Evolutionary conservation across 106 monocot species (phyloP).

Genomic region (Ottelia alismoides): DNA sequence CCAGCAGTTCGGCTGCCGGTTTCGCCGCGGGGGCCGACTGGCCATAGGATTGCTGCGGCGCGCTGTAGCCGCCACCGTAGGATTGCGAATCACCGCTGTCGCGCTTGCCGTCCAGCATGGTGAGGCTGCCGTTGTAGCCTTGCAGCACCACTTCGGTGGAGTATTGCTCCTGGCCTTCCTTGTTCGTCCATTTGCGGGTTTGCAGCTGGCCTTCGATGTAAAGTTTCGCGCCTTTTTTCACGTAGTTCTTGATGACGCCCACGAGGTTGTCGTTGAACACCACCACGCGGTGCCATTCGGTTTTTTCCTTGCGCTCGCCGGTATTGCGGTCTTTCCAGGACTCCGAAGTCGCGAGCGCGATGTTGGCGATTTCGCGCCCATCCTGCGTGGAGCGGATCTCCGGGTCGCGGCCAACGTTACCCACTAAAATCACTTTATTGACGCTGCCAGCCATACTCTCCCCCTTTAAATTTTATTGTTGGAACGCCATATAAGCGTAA

Average conservation of each 20-base stretch:
- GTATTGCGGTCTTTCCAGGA: neutral
- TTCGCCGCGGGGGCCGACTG: too few relatives aligned
- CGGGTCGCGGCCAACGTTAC: neutral
- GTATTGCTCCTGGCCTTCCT: neutral
- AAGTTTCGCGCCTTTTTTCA: neutral
- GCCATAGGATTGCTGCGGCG: too few relatives aligned
- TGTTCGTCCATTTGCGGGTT: neutral
- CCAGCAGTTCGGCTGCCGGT: too few relatives aligned
- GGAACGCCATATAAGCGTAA: too few relatives aligned
- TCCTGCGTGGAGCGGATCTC: neutral
- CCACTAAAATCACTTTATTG: neutral
- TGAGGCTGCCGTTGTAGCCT: neutral
- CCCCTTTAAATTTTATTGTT: too few relatives aligned
- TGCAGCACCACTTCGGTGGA: neutral
- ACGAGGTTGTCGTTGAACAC: neutral
- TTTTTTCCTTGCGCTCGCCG: neutral
- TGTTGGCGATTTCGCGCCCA: neutral
- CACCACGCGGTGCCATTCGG: neutral
- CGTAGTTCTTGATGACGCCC: neutral
- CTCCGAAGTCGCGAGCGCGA: neutral
- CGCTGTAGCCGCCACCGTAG: too few relatives aligned
- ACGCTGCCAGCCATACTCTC: neutral
- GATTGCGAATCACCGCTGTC: too few relatives aligned
- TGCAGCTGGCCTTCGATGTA: neutral
- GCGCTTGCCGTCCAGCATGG: neutral